Conservation (phyloP, 2,329 filamentous ascomycete genomes). For the Cryphonectria nitschkei region DNA sequence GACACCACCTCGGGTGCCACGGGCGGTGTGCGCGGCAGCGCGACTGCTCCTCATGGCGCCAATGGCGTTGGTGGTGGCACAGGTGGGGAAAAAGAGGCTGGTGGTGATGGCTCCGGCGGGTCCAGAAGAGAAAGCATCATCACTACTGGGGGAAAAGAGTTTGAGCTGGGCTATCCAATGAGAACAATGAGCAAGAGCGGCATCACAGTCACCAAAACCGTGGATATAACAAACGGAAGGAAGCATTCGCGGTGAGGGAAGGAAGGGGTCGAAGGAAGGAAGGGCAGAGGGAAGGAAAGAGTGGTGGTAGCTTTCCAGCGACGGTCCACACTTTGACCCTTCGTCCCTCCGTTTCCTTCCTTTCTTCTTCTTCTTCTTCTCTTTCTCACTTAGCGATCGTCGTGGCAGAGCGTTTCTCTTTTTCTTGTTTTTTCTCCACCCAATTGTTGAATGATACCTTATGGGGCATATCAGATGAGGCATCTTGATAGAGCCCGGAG, state of each 20-base stretch:
- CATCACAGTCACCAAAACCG: conserved; percentile 29
- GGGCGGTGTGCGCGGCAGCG: background rate
- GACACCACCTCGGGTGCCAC: conserved; percentile 12
- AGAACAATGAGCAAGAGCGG: conserved; percentile 22
- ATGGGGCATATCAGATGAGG: background rate
- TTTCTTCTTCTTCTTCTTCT: background rate
- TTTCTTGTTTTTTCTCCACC: background rate
- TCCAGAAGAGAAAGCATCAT: background rate
- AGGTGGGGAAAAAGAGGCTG: background rate
- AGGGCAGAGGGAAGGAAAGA: background rate
- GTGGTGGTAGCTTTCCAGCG: background rate
- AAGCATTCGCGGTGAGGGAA: background rate
- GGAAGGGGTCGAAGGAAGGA: too few relatives aligned
- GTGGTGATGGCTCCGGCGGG: background rate
- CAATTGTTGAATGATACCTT: conserved; percentile 10
- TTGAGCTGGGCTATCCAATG: conserved; percentile 17
- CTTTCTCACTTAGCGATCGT: background rate
- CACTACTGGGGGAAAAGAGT: conserved; percentile 10
- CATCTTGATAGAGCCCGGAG: conserved; percentile 8
- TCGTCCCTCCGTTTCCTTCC: background rate
- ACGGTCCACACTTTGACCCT: background rate
- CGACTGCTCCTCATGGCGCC: background rate
- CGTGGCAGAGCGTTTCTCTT: background rate
- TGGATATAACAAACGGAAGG: conserved; percentile 21
- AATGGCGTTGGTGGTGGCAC: background rate